These are phyloP conservation scores for Rugonectria rugulosa DNA, from an alignment of 2,329 filamentous ascomycete species.

Conservation along the genomic window DNA sequence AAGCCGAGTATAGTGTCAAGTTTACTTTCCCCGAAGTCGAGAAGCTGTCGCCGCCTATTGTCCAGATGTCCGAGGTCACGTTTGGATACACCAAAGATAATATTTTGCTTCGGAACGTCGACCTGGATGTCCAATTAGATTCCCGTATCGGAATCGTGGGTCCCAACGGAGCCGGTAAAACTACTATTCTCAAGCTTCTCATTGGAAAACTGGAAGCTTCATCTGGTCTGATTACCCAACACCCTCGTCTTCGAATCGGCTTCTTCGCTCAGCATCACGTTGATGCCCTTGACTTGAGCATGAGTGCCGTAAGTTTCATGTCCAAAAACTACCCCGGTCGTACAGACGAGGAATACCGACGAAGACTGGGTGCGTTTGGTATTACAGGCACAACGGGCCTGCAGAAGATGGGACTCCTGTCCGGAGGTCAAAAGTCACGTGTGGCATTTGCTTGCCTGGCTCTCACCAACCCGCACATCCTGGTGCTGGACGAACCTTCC, in stretches of 20 bases:
- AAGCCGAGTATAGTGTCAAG: conserved; percentile 93
- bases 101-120: conserved; percentile 82
- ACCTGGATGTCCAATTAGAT: conserved; percentile 96
- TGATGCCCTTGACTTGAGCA: conserved; percentile 89
- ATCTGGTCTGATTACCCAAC: conserved; percentile 83
- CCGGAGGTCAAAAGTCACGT: conserved; percentile 97
- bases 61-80: conserved; percentile 92
- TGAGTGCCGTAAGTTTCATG: conserved; percentile 95
- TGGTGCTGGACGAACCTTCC: conserved; percentile 97
- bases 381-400: conserved; percentile 94
- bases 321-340: conserved; percentile 87
- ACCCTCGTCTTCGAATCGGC: conserved; percentile 87
- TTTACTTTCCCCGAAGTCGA: conserved; percentile 98
- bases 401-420: conserved; percentile 93
- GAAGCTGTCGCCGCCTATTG: conserved; percentile 95
- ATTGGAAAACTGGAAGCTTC: conserved; percentile 83
- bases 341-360: conserved; percentile 95
- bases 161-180: conserved; percentile 98
- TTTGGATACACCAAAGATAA: conserved; percentile 89
- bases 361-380: conserved; percentile 89
- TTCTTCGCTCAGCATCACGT: conserved; percentile 99
- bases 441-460: conserved; percentile 98
- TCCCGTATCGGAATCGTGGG: conserved; percentile 99
- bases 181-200: conserved; percentile 96
- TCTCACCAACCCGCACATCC: conserved; percentile 91